phyloP scores from a whole-genome alignment of 768 basidiomycete species.

The Tylopilus vinaceipallidus region DNA sequence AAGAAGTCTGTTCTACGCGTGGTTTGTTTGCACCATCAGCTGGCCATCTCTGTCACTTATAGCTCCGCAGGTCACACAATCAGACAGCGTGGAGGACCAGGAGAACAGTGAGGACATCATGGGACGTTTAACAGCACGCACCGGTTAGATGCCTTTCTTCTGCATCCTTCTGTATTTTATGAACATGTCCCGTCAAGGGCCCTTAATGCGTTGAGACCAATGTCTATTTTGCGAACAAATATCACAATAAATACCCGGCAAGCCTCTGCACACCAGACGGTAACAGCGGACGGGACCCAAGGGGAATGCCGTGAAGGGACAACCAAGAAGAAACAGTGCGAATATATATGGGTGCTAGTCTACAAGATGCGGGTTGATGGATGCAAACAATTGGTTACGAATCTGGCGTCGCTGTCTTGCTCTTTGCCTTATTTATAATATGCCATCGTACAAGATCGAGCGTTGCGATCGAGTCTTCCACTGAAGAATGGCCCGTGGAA shows the following conservation, averaged over 20 bases:
- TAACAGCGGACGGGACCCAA: background rate
- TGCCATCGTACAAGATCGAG: conserved; percentile 87
- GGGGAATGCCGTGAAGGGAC: background rate
- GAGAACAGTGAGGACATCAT: conserved; percentile 81
- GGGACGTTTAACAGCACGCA: conserved; percentile 71
- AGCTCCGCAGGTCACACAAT: conserved; percentile 68
- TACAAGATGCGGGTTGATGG: background rate
- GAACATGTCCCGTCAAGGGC: conserved; percentile 25
- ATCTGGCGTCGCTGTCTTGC: conserved; percentile 15
- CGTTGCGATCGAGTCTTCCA: conserved; percentile 87
- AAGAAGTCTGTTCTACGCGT: conserved; percentile 67
- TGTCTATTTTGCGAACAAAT: background rate
- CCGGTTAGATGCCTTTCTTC: conserved; percentile 46
- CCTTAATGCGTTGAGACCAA: conserved; percentile 27
- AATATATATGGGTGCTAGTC: conserved; percentile 1
- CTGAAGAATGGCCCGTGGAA: conserved; percentile 79
- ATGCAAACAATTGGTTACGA: conserved; percentile 8
- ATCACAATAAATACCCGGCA: background rate
- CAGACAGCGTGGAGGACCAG: conserved; percentile 81
- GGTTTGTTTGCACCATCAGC: conserved; percentile 30
- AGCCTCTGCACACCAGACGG: background rate
- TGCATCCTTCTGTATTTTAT: conserved; percentile 2
- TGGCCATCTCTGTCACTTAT: conserved; percentile 13
- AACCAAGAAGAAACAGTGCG: background rate
- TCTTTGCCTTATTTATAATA: conserved; percentile 58